These are phyloP conservation scores for Aristolochia contorta DNA, from an alignment of 164 flowering plant species.

Conservation along the genomic window DNA sequence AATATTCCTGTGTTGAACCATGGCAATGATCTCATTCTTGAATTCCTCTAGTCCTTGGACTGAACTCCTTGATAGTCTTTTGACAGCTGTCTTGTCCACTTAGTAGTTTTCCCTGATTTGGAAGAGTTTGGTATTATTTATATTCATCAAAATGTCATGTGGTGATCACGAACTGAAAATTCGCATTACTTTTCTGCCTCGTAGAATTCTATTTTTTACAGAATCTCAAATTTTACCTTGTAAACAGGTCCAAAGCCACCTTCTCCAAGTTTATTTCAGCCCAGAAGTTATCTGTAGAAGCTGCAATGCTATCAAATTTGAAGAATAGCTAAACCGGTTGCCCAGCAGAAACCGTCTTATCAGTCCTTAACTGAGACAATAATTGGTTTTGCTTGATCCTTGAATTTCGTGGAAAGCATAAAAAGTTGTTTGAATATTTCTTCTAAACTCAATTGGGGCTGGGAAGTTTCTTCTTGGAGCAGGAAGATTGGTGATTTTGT, in stretches of 20 bases:
- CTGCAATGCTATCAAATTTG: neutral
- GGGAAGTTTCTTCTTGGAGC: no score
- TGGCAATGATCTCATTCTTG: slow-evolving; percentile 31
- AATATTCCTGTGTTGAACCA: slow-evolving; percentile 37
- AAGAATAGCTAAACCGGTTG: neutral
- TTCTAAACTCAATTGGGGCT: no score
- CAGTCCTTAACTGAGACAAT: no score
- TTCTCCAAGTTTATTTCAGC: slow-evolving; percentile 1
- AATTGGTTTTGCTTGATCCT: no score
- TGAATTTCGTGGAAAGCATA: no score
- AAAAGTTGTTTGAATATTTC: no score
- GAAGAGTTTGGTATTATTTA: neutral
- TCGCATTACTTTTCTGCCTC: neutral
- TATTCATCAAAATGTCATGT: neutral
- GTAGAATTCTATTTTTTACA: neutral
- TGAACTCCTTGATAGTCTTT: neutral
- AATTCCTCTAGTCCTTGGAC: slow-evolving; percentile 6
- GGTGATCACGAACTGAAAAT: neutral
- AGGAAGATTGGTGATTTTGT: no score
- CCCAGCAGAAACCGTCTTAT: no score
- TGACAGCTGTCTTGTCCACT: neutral
- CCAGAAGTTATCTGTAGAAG: neutral
- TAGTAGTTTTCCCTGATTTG: neutral
- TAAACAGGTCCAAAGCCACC: slow-evolving; percentile 3
- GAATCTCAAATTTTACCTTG: neutral